These are phyloP conservation scores for Persicaria maculosa DNA, from an alignment of 148 eudicot genomes.

Conservation along the genomic window DNA sequence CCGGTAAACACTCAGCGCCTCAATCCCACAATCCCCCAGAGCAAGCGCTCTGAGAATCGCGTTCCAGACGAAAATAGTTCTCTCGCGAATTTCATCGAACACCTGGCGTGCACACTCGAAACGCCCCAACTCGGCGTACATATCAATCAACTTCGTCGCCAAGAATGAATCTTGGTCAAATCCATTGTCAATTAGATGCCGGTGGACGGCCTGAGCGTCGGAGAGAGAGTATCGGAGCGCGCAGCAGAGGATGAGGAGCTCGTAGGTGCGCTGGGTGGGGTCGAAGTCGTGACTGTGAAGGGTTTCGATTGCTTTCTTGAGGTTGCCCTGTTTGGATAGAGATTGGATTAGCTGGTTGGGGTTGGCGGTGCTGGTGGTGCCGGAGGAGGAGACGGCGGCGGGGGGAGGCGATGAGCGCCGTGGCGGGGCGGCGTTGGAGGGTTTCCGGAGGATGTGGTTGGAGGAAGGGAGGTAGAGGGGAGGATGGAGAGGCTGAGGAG, in stretches of 20 bases:
- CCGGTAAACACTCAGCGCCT: constrained; percentile 53
- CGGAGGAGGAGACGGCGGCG: constrained; percentile 21
- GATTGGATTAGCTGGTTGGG: constrained; percentile 53
- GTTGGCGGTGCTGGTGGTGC: constrained; percentile 21
- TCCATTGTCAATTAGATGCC: constrained; percentile 49
- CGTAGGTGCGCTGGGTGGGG: constrained; percentile 78
- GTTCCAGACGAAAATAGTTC: constrained; percentile 74
- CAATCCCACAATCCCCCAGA: constrained; percentile 59
- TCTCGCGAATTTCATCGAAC: constrained; percentile 56
- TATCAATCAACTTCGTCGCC: constrained; percentile 71
- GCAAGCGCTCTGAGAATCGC: constrained; percentile 68
- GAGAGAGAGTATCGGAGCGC: constrained; percentile 36
- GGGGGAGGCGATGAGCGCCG: constrained; percentile 9
- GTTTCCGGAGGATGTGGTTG: constrained; percentile 14
- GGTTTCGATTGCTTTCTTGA: constrained; percentile 61
- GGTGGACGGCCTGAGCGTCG: constrained; percentile 54
- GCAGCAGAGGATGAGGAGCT: constrained; percentile 62
- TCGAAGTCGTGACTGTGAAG: constrained; percentile 42
- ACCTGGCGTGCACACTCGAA: constrained; percentile 65
- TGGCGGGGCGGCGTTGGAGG: constrained; percentile 14
- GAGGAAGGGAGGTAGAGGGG: constrained; percentile 16
- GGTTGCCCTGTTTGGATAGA: constrained; percentile 50
- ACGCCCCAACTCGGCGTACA: constrained; percentile 56
- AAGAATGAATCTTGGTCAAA: constrained; percentile 64
- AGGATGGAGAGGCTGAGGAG: constrained; percentile 35